Evolutionary conservation across 371 early-diverging fungal species (phyloP), one percentile per base, ranked within the genome.

Genomic region (Neoconidiobolus thromboides): DNA sequence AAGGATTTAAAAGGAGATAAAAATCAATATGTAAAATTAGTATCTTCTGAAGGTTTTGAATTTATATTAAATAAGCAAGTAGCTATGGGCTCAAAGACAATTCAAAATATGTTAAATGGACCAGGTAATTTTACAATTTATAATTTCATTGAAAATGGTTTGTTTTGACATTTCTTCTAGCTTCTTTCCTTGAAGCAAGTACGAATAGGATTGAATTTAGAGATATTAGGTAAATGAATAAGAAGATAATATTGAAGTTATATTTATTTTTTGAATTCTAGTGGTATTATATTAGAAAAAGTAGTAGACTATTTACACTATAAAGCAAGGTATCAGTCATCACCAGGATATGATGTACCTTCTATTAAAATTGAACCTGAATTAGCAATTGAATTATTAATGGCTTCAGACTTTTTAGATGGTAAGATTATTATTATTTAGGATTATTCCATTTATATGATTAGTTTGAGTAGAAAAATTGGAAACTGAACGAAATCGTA

Each of bases 51-150:
- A 38, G 54, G 54, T 9, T 38, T 14, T 36, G 37, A 54, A 14
- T 39, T 54, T 54, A 41, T 54, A 14, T 54, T 54, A 41, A 39
- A 54, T 54, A 54, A 54, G 14, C 9, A 54, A 10, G 54, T 54
- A 9, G 54, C 54, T 14, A 54, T 54, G 38, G 54, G 54, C 9
- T 37, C 54, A 38, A 54, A 41, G 14, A 14, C 36, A 9, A 54
- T 54, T 3, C 15, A 54, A 54, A 14, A 7, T 54, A 54, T 54
- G 54, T 14, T 54, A 36, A 10, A 37, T 9, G 54, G 54, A 4
- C 9, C 7, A 14, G 39, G 54, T 54, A 54, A 54, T 6, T 5
- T 14, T 4, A 10, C 49, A 12, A 10, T 14, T 12, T 6, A 9
- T 46, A 9, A 49, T 5, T 49, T 14, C 10, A 12, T 49, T 49